These are phyloP conservation scores for Globisporangium rhizosaccharum DNA, from an alignment of 352 stramenopile genomes.

Conservation along the genomic window DNA sequence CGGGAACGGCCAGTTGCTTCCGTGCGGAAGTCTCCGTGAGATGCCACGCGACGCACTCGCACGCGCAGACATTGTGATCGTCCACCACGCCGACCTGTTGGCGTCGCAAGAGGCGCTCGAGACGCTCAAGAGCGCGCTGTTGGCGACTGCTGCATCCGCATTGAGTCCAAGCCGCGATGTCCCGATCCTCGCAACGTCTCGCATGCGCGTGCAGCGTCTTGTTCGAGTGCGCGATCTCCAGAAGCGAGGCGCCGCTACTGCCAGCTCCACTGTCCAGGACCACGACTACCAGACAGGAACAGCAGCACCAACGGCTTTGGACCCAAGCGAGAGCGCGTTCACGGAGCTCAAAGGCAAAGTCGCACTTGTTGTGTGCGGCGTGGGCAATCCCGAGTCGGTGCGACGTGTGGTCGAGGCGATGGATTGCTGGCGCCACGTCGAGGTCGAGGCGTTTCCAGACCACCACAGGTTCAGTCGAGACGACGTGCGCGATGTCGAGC, in stretches of 20 bases:
- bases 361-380: constrained; percentile 46
- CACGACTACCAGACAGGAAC: too few relatives aligned
- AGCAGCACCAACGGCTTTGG: background rate
- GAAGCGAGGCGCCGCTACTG: background rate
- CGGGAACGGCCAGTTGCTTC: constrained; percentile 54
- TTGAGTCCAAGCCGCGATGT: background rate
- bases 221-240: constrained; percentile 1
- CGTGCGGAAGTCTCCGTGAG: constrained; percentile 52
- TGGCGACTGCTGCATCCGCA: background rate
- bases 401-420: constrained; percentile 30
- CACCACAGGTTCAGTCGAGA: constrained; percentile 41
- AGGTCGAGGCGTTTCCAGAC: constrained; percentile 53
- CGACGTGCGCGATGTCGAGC: constrained; percentile 30
- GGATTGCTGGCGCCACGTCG: constrained; percentile 21
- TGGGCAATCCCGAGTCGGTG: constrained; percentile 65
- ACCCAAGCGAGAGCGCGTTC: background rate
- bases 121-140: constrained; percentile 17
- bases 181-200: constrained; percentile 41
- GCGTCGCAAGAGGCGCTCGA: constrained; percentile 4
- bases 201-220: constrained; percentile 37
- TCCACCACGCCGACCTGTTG: constrained; percentile 58
- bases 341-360: constrained; percentile 16
- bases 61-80: constrained; percentile 44
- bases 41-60: constrained; percentile 31
- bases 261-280: background rate